These are phyloP conservation scores for Penicillium paneum DNA, from an alignment of 2,329 filamentous ascomycete genomes.

Conservation along the genomic window DNA sequence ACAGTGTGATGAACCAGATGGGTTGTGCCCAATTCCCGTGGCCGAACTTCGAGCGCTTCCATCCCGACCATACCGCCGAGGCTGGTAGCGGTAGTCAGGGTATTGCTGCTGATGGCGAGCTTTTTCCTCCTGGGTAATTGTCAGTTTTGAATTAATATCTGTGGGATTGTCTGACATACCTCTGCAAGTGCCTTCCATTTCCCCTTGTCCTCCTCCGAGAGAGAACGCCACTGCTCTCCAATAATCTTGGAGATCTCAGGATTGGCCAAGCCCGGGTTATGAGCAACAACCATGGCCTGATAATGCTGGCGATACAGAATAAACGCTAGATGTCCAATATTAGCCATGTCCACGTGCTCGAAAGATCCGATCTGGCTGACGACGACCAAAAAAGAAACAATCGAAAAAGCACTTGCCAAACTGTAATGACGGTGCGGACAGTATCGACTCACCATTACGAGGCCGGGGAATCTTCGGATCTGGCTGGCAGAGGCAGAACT, in stretches of 20 bases:
- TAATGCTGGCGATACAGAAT: conserved; percentile 95
- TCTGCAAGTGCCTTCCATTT: conserved; percentile 88
- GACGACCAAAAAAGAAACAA: conserved; percentile 17
- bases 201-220: conserved; percentile 70
- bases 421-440: conserved; percentile 17
- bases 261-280: conserved; percentile 87
- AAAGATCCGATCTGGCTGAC: neutral
- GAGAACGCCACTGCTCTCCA: conserved; percentile 82
- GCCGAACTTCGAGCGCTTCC: conserved; percentile 38
- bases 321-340: conserved; percentile 63
- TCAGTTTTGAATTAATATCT: neutral
- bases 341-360: neutral
- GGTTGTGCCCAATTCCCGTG: conserved; percentile 37
- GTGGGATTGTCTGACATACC: conserved; percentile 43
- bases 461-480: conserved; percentile 69
- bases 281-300: conserved; percentile 74
- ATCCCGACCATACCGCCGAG: conserved; percentile 64
- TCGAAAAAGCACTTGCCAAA: conserved; percentile 25
- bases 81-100: conserved; percentile 91
- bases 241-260: conserved; percentile 98
- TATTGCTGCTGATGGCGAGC: conserved; percentile 82
- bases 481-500: conserved; percentile 67
- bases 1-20: conserved; percentile 38
- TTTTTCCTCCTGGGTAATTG: conserved; percentile 70
- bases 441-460: conserved; percentile 60